These are phyloP conservation scores for Polytrichum commune DNA, from an alignment of 225 moss, liverwort and hornwort species.

Conservation along the genomic window DNA sequence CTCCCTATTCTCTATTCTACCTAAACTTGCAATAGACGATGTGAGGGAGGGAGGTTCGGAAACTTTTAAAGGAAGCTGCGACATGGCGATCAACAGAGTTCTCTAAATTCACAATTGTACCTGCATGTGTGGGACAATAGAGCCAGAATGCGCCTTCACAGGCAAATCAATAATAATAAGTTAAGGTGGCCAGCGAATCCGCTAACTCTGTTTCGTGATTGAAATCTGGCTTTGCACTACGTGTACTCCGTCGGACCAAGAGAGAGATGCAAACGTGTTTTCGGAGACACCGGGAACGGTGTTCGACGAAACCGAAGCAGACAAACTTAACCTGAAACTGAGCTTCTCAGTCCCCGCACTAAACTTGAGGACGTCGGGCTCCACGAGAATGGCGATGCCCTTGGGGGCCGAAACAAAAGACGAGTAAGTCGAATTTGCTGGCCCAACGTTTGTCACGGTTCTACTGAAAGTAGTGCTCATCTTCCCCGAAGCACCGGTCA, in stretches of 20 bases:
- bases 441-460: slow-evolving; percentile 66
- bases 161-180: no score
- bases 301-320: slow-evolving; percentile 2
- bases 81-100: no score
- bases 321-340: slow-evolving; percentile 29
- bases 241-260: slow-evolving; percentile 53
- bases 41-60: no score
- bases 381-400: neutral
- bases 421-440: slow-evolving; percentile 20
- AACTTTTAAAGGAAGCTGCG: no score
- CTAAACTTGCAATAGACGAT: no score
- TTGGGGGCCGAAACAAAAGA: neutral
- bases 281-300: slow-evolving; percentile 11
- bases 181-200: no score
- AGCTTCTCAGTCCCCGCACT: slow-evolving; percentile 23
- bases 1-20: no score
- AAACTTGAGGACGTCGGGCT: neutral
- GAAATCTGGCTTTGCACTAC: slow-evolving; percentile 47
- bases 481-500: slow-evolving; percentile 18
- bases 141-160: no score
- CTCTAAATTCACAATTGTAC: no score
- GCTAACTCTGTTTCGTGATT: no score
- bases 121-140: no score
- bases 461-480: slow-evolving; percentile 23
- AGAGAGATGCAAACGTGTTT: slow-evolving; percentile 35